These are phyloP conservation scores for Endocalyx cinctus DNA, from an alignment of 2,329 filamentous ascomycete species.

Conservation along the genomic window DNA sequence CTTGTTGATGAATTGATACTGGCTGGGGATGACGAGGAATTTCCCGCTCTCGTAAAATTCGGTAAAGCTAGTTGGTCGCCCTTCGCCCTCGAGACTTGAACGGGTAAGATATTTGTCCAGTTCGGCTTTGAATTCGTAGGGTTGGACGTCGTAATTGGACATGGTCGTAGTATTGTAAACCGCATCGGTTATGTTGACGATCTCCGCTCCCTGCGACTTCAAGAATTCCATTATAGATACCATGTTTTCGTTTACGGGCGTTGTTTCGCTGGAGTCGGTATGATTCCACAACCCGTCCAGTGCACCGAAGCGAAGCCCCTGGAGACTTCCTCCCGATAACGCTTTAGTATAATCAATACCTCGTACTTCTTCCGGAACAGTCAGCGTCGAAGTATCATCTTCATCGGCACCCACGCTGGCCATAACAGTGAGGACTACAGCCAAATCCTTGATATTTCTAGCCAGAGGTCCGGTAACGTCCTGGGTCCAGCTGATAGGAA, in stretches of 20 bases:
- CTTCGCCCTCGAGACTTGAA: slow-evolving; percentile 33
- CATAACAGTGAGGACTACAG: slow-evolving; percentile 48
- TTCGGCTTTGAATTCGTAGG: slow-evolving; percentile 52
- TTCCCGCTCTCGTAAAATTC: slow-evolving; percentile 45
- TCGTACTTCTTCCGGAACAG: slow-evolving; percentile 35
- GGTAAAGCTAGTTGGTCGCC: slow-evolving; percentile 40
- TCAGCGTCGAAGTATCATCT: slow-evolving; percentile 47
- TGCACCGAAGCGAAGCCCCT: slow-evolving; percentile 27
- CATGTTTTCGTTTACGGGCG: slow-evolving; percentile 53
- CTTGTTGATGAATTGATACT: slow-evolving; percentile 51
- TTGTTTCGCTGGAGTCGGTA: slow-evolving; percentile 46
- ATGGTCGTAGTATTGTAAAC: slow-evolving; percentile 51
- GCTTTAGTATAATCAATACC: slow-evolving; percentile 42
- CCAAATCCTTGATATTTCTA: slow-evolving; percentile 44
- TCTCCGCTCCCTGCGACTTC: slow-evolving; percentile 38
- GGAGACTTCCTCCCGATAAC: slow-evolving; percentile 24
- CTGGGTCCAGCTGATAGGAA: slow-evolving; percentile 54
- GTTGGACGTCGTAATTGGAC: slow-evolving; percentile 52
- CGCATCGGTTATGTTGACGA: slow-evolving; percentile 44
- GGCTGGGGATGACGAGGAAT: slow-evolving; percentile 56
- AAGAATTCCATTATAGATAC: slow-evolving; percentile 41
- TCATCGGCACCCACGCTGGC: slow-evolving; percentile 45
- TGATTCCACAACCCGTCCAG: slow-evolving; percentile 54
- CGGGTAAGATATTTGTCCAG: slow-evolving; percentile 52
- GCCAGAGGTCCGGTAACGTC: slow-evolving; percentile 53